A percentile compares a stretch with the other conserved stretches of the same genome.
Conservation (phyloP, 2,329 filamentous ascomycete species). For the Colletotrichum lupini region DNA sequence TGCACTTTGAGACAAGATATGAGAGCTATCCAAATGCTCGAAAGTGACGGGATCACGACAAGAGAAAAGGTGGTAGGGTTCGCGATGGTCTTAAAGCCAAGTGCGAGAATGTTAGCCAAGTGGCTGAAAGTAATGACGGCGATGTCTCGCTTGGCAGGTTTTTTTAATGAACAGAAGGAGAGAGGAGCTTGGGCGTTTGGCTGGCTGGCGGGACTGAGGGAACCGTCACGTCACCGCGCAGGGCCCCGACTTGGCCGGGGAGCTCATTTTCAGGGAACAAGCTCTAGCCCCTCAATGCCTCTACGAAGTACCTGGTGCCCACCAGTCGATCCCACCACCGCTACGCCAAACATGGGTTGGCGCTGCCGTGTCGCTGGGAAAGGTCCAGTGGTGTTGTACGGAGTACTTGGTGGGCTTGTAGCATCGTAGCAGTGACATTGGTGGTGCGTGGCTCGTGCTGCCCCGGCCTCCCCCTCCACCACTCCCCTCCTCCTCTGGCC, state of each 20-base stretch:
- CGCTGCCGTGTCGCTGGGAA: not conserved
- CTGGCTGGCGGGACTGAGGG: not conserved
- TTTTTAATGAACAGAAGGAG: constrained; percentile 1
- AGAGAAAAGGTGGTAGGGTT: not conserved
- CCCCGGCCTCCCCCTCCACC: constrained; percentile 2
- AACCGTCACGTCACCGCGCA: constrained; percentile 35
- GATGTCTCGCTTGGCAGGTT: constrained; percentile 36
- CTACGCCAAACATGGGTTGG: constrained; percentile 28
- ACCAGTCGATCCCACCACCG: constrained; percentile 8
- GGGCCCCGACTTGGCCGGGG: constrained; percentile 11
- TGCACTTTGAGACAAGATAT: constrained; percentile 10
- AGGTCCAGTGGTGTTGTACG: not conserved
- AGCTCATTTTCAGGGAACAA: constrained; percentile 33
- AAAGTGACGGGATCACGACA: not conserved
- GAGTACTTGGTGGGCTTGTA: no score
- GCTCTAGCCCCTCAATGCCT: constrained; percentile 23
- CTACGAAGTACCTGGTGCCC: not conserved
- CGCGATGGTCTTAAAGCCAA: constrained; percentile 3
- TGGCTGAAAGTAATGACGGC: constrained; percentile 34
- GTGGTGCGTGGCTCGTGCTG: constrained; percentile 7
- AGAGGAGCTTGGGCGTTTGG: constrained; percentile 24
- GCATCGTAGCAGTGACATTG: not conserved
- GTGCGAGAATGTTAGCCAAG: not conserved
- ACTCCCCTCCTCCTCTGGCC: not conserved
- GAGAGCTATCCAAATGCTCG: not conserved